Evolutionary conservation across 176 grass and related monocot species (phyloP).

Genomic region (Oryza nivara): DNA sequence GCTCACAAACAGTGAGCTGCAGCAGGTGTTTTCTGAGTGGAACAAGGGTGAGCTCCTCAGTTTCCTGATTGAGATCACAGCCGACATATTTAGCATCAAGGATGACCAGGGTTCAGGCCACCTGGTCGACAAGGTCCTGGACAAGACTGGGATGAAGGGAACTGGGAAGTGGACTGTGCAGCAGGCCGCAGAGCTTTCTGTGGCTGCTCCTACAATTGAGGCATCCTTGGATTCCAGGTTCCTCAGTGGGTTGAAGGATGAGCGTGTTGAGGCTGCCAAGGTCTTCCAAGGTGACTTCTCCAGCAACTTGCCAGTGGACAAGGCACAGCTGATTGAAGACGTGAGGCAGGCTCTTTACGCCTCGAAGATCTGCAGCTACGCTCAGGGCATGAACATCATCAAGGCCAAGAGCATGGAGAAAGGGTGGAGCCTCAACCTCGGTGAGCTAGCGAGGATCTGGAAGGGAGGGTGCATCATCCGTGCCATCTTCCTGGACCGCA

Average conservation of each 20-base stretch:
- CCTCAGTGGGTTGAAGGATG: constrained; percentile 75
- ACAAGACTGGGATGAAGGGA: constrained; percentile 89
- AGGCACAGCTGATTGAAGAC: constrained; percentile 77
- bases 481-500: constrained; percentile 82
- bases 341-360: constrained; percentile 76
- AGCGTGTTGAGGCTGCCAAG: constrained; percentile 61
- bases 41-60: constrained; percentile 90
- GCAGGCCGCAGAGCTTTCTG: constrained; percentile 79
- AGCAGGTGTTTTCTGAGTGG: constrained; percentile 80
- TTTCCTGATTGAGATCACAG: constrained; percentile 84
- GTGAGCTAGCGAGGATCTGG: constrained; percentile 87
- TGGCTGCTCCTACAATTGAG: constrained; percentile 78
- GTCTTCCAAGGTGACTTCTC: constrained; percentile 62
- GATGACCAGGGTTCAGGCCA: constrained; percentile 73
- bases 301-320: constrained; percentile 52
- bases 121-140: constrained; percentile 84
- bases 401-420: constrained; percentile 81
- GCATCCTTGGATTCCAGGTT: constrained; percentile 87
- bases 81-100: constrained; percentile 81
- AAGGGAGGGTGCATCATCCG: constrained; percentile 92
- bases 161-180: constrained; percentile 88
- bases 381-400: constrained; percentile 83
- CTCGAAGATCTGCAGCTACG: constrained; percentile 85
- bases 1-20: constrained; percentile 74
- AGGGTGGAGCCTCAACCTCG: constrained; percentile 72